phyloP scores from a whole-genome alignment of 106 monocot species.

The Cymbidium sinense region DNA sequence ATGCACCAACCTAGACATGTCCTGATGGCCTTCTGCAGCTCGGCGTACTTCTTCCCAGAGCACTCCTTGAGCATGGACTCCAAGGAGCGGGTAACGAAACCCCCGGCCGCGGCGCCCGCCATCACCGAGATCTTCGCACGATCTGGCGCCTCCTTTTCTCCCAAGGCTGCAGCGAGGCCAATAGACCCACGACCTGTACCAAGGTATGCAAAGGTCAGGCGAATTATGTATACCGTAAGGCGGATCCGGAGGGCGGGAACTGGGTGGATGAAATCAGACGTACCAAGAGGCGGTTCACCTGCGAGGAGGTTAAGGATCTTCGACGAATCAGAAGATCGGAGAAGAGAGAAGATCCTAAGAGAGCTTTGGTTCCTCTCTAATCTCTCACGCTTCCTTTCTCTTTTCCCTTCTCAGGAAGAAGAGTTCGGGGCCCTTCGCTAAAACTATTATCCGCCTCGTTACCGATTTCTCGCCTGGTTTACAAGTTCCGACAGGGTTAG shows the following conservation, averaged over 20 bases:
- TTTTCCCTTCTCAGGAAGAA: no score
- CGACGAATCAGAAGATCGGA: no score
- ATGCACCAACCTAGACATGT: constrained; percentile 51
- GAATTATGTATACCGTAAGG: neutral
- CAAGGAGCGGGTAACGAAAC: constrained; percentile 81
- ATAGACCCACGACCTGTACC: neutral
- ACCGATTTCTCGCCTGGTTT: no score
- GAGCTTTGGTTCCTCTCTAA: no score
- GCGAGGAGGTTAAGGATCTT: neutral
- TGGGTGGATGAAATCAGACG: neutral
- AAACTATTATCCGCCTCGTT: no score
- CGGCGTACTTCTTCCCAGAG: constrained; percentile 57
- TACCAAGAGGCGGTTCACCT: neutral
- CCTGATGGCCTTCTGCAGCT: constrained; percentile 75
- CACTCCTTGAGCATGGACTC: constrained; percentile 96
- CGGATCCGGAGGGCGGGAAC: neutral
- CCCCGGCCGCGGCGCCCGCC: constrained; percentile 84
- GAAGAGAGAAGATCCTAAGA: no score
- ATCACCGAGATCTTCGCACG: constrained; percentile 32
- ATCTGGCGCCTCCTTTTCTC: constrained; percentile 3
- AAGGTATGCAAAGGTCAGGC: neutral
- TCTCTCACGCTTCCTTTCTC: no score
- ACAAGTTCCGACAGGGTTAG: no score
- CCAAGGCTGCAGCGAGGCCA: neutral
- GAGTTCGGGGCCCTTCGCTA: no score